Evolutionary conservation across 2,329 filamentous ascomycete species (phyloP), one percentile per base, ranked within the genome.

Genomic region (Truncatella angustata): DNA sequence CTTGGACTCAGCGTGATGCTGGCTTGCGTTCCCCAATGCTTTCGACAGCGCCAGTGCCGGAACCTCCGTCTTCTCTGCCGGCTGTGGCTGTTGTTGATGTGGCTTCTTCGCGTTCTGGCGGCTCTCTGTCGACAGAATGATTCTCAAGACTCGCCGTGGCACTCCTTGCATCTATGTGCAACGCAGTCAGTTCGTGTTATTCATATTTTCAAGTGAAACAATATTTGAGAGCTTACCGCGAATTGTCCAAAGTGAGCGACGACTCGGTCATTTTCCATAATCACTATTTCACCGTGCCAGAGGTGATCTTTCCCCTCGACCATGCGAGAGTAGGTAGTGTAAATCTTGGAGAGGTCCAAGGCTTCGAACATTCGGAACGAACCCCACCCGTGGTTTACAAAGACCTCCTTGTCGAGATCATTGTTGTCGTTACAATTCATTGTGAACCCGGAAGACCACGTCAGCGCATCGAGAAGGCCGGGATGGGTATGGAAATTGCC

Each of bases 381-480:
- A 2, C 50, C 56, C 62, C 62, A 64, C 0, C 62, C 62, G 40
- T 64, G 60, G 51, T 64, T 64, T 20, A 64, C 48, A 35, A 58
- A 64, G 3, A 60, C 56, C 5, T 62, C 55, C 0, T 9, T 35
- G n/a, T 63, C 60, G 1, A 61, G 51, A 37, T 64, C 58, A 12
- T 28, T 54, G 23, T 48, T 36, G 34, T 63, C 62, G 32, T 60
- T 63, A 49, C 54, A 57, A 49, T 63, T 63, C 58, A 63, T 61
- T 12, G 54, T 23, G 37, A 63, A 64, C 2, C 62, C 62, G 16
- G 37, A 37, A 5, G 54, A 52, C 54, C 54, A 52, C 6, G 58
- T 57, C 11, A 64, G 28, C 10, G 52, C 45, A 30, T 63, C 58
- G 11, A 66, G 37, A 16, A 60, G 49, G 9, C 46, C 57, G 1